Evolutionary conservation across 1,139 yeast species (phyloP).

Genomic region (Hyphopichia khmerensis): DNA sequence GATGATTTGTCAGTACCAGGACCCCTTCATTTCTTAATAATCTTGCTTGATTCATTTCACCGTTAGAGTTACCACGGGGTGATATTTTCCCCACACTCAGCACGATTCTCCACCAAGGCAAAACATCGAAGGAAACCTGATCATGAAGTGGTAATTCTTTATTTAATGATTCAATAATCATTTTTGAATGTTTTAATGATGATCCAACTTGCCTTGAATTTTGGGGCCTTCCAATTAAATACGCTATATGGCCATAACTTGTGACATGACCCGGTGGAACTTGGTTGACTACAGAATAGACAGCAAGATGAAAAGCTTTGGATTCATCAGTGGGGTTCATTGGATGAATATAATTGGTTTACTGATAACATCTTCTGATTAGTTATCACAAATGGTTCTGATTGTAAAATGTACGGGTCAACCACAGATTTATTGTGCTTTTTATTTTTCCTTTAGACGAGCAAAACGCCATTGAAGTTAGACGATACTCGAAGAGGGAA

Average conservation of each 20-base stretch:
- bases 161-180: constrained; percentile 23
- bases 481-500: too few relatives aligned
- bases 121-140: constrained; percentile 25
- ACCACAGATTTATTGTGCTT: too few relatives aligned
- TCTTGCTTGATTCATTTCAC: constrained; percentile 49
- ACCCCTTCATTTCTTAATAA: constrained; percentile 51
- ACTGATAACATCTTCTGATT: too few relatives aligned
- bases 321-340: constrained; percentile 41
- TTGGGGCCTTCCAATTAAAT: constrained; percentile 57
- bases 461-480: too few relatives aligned
- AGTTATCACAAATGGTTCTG: too few relatives aligned
- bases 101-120: constrained; percentile 85
- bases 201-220: constrained; percentile 76
- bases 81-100: constrained; percentile 63
- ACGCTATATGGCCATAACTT: constrained; percentile 73
- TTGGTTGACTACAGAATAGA: constrained; percentile 50
- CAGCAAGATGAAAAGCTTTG: constrained; percentile 59
- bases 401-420: too few relatives aligned
- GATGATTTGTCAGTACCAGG: constrained; percentile 33
- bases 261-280: constrained; percentile 71
- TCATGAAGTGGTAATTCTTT: constrained; percentile 17
- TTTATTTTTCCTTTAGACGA: too few relatives aligned
- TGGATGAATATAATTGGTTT: too few relatives aligned
- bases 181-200: constrained; percentile 50
- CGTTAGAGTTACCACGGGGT: constrained; percentile 42